These are phyloP conservation scores for Penicillium macrosclerotiorum DNA, from an alignment of 495 filamentous ascomycete species.

Conservation along the genomic window DNA sequence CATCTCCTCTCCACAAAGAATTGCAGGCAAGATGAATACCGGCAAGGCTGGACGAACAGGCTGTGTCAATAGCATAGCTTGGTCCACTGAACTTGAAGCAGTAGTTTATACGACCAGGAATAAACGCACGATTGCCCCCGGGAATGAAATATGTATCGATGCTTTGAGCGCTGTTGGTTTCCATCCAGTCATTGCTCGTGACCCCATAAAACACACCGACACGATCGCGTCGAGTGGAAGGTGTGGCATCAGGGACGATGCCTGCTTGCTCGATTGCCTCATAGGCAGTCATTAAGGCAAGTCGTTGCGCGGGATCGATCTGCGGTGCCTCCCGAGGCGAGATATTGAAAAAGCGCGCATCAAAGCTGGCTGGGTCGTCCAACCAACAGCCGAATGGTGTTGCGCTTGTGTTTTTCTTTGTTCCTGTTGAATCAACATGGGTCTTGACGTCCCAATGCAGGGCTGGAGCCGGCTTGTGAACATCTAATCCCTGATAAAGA, in stretches of 20 bases:
- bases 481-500: slow-evolving; percentile 57
- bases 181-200: slow-evolving; percentile 82
- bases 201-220: slow-evolving; percentile 86
- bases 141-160: slow-evolving; percentile 89
- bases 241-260: slow-evolving; percentile 74
- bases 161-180: slow-evolving; percentile 77
- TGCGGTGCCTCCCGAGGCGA: slow-evolving; percentile 82
- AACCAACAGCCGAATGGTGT: slow-evolving; percentile 82
- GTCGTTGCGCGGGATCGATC: slow-evolving; percentile 80
- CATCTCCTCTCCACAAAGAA: slow-evolving; percentile 69
- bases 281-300: slow-evolving; percentile 76
- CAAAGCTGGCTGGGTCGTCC: slow-evolving; percentile 74
- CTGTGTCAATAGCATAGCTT: slow-evolving; percentile 77
- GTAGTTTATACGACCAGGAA: slow-evolving; percentile 77
- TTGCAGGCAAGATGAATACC: slow-evolving; percentile 78
- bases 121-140: slow-evolving; percentile 77
- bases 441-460: slow-evolving; percentile 72
- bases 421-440: slow-evolving; percentile 68
- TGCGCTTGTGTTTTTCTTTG: slow-evolving; percentile 66
- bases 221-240: slow-evolving; percentile 70
- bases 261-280: slow-evolving; percentile 86
- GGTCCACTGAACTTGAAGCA: slow-evolving; percentile 81
- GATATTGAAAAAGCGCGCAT: slow-evolving; percentile 87
- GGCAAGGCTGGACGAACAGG: slow-evolving; percentile 77
- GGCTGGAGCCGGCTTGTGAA: slow-evolving; percentile 49